Evolutionary conservation across 2,329 filamentous ascomycete species (phyloP).

Genomic region (Thielaviopsis punctulata): DNA sequence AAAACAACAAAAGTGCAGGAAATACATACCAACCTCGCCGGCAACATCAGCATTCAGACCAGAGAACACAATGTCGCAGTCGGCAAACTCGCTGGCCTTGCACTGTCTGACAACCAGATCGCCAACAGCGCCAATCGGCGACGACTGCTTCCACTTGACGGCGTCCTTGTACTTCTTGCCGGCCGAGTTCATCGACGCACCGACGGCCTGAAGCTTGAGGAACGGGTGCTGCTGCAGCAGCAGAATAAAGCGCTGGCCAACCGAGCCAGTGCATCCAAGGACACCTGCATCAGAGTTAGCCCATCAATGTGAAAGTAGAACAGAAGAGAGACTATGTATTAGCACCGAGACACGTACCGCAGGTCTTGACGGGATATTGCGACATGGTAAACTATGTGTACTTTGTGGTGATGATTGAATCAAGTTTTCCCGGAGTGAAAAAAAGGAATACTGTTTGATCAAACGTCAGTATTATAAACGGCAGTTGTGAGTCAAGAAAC

Average conservation of each 20-base stretch:
- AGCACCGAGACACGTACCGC: conserved; percentile 25
- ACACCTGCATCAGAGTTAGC: conserved; percentile 35
- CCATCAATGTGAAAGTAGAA: conserved; percentile 11
- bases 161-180: conserved; percentile 93
- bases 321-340: conserved; percentile 4
- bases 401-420: not conserved
- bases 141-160: conserved; percentile 83
- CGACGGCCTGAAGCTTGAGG: conserved; percentile 73
- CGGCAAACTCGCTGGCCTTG: conserved; percentile 61
- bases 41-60: conserved; percentile 87
- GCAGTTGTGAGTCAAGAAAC: not conserved
- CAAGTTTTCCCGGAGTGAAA: not conserved
- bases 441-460: not conserved
- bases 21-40: conserved; percentile 60
- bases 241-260: conserved; percentile 89
- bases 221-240: conserved; percentile 76
- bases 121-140: conserved; percentile 63
- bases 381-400: conserved; percentile 13
- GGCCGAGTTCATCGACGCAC: conserved; percentile 74
- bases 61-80: conserved; percentile 87
- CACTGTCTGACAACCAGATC: conserved; percentile 77
- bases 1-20: conserved; percentile 1
- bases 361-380: conserved; percentile 40
- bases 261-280: conserved; percentile 81
- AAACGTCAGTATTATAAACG: not conserved